Percentiles rank a stretch among this genome's conserved stretches.
phyloP scores from a whole-genome alignment of 2,329 filamentous ascomycete species.

The Talaromyces sp. region DNA sequence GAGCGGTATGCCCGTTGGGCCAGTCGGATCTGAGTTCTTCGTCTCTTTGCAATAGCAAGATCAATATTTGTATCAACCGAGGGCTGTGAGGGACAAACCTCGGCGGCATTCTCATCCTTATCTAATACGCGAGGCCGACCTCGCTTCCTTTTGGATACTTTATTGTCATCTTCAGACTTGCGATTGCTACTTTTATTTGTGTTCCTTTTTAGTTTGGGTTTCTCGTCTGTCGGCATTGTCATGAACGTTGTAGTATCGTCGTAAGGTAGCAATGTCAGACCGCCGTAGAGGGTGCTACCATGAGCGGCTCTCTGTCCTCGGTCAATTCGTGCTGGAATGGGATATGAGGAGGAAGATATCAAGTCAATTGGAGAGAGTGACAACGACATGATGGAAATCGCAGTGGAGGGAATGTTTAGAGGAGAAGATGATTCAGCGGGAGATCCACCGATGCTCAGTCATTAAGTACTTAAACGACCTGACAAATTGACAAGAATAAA shows the following conservation, averaged over 20 bases:
- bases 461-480: background rate
- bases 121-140: constrained; percentile 72
- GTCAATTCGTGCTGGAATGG: background rate
- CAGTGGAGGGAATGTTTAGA: background rate
- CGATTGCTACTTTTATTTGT: background rate
- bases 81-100: constrained; percentile 57
- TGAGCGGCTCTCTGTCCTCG: background rate
- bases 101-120: constrained; percentile 72
- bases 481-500: background rate
- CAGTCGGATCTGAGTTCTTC: constrained; percentile 79
- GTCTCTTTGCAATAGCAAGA: constrained; percentile 52
- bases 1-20: constrained; percentile 81
- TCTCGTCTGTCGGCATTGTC: background rate
- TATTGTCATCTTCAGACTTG: background rate
- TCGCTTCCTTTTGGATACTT: constrained; percentile 50
- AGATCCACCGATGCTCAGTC: background rate
- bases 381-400: background rate
- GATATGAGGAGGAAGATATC: constrained; percentile 15
- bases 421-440: background rate
- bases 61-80: background rate
- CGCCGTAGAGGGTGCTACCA: constrained; percentile 9
- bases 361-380: constrained; percentile 5
- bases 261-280: constrained; percentile 2
- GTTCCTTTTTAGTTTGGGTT: background rate
- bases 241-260: background rate